A percentile compares a stretch with the other conserved stretches of the same genome.
Evolutionary conservation across 2,329 filamentous ascomycete genomes (phyloP).

Genomic region (Colletotrichum paranaense): DNA sequence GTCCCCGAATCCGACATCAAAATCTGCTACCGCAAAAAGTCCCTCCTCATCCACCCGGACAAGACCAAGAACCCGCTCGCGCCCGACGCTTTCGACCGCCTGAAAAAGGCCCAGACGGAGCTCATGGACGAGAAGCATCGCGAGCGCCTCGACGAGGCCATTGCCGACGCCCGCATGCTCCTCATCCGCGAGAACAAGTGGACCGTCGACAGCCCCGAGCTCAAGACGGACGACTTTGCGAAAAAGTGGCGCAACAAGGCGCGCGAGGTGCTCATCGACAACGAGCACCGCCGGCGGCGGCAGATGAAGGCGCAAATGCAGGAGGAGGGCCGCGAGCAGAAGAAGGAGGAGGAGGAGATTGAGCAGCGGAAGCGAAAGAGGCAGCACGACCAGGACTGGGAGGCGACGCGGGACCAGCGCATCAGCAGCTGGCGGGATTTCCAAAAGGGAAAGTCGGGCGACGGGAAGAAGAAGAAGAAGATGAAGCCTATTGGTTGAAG

Average conservation of each 20-base stretch:
- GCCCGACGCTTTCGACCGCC: constrained; percentile 94
- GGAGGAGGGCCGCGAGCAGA: constrained; percentile 92
- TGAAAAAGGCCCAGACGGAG: constrained; percentile 93
- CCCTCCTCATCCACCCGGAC: constrained; percentile 98
- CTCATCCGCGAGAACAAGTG: constrained; percentile 95
- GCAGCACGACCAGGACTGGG: constrained; percentile 95
- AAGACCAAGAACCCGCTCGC: constrained; percentile 93
- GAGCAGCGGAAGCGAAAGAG: constrained; percentile 86
- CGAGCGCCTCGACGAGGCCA: constrained; percentile 88
- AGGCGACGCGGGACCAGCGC: constrained; percentile 88
- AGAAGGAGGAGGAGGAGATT: constrained; percentile 85
- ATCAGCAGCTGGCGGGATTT: constrained; percentile 96
- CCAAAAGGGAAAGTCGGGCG: constrained; percentile 76
- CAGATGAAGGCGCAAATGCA: constrained; percentile 96
- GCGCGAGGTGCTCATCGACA: constrained; percentile 89
- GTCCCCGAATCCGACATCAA: constrained; percentile 98
- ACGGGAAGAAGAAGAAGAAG: constrained; percentile 68
- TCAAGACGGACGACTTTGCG: constrained; percentile 85
- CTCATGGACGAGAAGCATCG: constrained; percentile 96
- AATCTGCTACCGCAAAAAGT: constrained; percentile 92
- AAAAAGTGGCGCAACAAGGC: constrained; percentile 91
- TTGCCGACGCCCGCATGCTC: constrained; percentile 94
- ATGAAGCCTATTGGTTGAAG: constrained; percentile 70
- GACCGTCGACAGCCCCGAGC: constrained; percentile 87
- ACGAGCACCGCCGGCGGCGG: constrained; percentile 84